A percentile compares a stretch with the other conserved stretches of the same genome.
Conservation (phyloP, 371 early-diverging fungal species). For the Apophysomyces variabilis region DNA sequence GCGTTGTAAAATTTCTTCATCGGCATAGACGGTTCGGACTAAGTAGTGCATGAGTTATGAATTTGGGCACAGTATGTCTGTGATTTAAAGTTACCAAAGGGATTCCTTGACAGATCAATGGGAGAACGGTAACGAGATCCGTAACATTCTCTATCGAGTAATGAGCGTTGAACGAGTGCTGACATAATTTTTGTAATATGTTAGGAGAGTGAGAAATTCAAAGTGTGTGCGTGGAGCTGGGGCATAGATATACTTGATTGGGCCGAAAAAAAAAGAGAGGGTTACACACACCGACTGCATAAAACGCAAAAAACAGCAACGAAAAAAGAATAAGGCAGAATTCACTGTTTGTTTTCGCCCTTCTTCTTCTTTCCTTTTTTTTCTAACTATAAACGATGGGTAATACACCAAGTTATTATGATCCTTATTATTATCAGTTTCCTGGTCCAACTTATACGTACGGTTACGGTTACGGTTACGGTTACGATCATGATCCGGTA, state of each 20-base stretch:
- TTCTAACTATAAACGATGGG: constrained; percentile 14
- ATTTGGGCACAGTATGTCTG: neutral
- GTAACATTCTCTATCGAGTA: constrained; percentile 18
- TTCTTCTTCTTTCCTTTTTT: constrained; percentile 11
- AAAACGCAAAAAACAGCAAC: neutral
- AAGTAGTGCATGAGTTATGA: neutral
- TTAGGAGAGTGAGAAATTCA: neutral
- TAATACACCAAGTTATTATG: constrained; percentile 6
- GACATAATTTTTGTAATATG: constrained; percentile 10
- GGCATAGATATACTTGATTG: neutral
- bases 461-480: neutral
- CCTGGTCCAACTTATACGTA: constrained; percentile 1
- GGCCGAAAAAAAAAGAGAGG: neutral
- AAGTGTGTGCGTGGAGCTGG: too few species aligned
- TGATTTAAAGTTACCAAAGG: neutral
- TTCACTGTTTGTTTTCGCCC: constrained; percentile 1
- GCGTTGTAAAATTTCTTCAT: constrained; percentile 28
- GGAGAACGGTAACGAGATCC: neutral
- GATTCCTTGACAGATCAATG: constrained; percentile 1
- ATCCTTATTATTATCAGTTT: constrained; percentile 13
- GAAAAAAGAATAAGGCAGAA: neutral
- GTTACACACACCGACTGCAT: constrained; percentile 3
- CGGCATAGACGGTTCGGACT: constrained; percentile 38
- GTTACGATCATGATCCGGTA: constrained; percentile 7
- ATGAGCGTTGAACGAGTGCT: neutral